Evolutionary conservation across 257 asterid species (phyloP), one percentile per base, ranked within the genome.

Genomic region (Sherardia arvensis): DNA sequence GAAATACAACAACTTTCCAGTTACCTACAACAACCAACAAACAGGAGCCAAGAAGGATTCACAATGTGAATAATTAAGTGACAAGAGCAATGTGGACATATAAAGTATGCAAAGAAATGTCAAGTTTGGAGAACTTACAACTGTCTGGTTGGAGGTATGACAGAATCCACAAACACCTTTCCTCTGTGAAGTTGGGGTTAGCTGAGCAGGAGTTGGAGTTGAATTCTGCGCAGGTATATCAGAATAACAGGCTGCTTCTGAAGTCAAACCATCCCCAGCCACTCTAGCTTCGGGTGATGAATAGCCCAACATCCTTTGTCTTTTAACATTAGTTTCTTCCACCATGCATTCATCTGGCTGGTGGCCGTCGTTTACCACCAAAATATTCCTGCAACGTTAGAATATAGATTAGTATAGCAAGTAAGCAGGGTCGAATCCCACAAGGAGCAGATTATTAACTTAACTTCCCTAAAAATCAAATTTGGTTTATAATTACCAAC

Each of bases 121-220:
- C n/a, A 18, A 45, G 30, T 30, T 34, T 51, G 10, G 53, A 74
- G 71, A 69, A 74, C 85, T 79, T 81, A 92, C 99, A 61, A 85
- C 88, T 55, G 90, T 75, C 66, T 80, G 67, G 68, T 74, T 71
- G 32, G 96, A 81, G 61, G 95, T 77, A 60, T 82, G 86, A 80
- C 99, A 92, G 74, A 92, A 86, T 40, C 82, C 91, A 81, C 99
- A 92, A 40, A 68, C 66, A 65, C 75, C 70, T 69, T 69, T 80
- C 61, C 69, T 68, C 63, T 64, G 82, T 23, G 66, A 28, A 28
- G 61, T 71, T 48, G 59, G 77, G 20, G 32, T 62, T 56, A 76
- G 65, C 67, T 82, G 69, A 47, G 64, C 71, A 64, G 63, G 56
- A 70, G 70, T n/a, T n/a, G n/a, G n/a, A n/a, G n/a, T 18, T 65